Evolutionary conservation across 78 protist genomes (phyloP).

Genomic region (Creolimax fragrantissima): DNA sequence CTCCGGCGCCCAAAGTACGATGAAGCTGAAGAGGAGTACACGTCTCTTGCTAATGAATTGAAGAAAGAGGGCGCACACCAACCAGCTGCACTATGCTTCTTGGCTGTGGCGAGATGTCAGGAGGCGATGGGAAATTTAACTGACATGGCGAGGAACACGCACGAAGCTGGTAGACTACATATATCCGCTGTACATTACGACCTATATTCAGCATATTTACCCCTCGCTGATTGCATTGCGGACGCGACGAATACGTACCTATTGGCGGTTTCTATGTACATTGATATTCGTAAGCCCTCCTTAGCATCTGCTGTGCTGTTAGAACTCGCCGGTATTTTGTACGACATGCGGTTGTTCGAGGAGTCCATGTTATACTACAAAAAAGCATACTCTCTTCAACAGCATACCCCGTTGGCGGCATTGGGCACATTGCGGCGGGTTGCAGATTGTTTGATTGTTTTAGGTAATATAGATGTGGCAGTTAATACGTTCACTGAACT

Average conservation of each 20-base stretch:
- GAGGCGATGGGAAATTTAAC: background rate
- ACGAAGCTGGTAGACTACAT: background rate
- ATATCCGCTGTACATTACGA: background rate
- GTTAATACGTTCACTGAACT: background rate
- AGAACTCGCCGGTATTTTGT: background rate
- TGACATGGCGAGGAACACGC: background rate
- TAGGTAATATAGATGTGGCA: background rate
- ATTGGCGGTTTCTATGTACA: background rate
- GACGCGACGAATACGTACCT: slow-evolving; percentile 4
- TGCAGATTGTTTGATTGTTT: background rate
- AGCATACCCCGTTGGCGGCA: background rate
- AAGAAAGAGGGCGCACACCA: slow-evolving; percentile 3
- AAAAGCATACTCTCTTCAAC: background rate
- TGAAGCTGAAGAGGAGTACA: background rate
- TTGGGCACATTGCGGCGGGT: background rate
- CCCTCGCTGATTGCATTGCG: background rate
- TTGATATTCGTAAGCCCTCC: background rate
- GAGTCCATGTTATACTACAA: background rate
- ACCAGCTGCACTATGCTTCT: background rate
- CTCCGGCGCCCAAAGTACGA: slow-evolving; percentile 4
- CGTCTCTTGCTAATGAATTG: background rate
- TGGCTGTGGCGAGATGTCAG: background rate
- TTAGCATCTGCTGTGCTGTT: background rate
- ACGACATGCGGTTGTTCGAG: background rate
- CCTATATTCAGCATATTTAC: background rate